These are phyloP conservation scores for Elasticomyces elasticus DNA, from an alignment of 495 filamentous ascomycete species.

Conservation along the genomic window DNA sequence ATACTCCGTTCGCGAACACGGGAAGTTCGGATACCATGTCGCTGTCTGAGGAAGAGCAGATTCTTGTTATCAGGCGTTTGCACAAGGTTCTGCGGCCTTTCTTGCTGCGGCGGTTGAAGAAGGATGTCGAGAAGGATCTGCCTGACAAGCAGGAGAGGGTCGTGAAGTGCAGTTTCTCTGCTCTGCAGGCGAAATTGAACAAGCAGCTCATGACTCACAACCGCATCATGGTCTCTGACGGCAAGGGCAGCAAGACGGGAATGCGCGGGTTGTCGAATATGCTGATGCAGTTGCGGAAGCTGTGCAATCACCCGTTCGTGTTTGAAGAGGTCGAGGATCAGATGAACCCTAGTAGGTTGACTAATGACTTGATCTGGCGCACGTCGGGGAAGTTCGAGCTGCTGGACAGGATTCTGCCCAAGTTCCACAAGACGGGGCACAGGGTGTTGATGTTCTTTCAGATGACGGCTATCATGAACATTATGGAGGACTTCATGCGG, in stretches of 20 bases:
- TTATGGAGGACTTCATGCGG: slow-evolving; percentile 97
- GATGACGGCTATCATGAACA: slow-evolving; percentile 99
- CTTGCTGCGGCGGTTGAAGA: slow-evolving; percentile 95
- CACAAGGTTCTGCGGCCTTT: slow-evolving; percentile 97
- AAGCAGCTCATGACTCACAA: slow-evolving; percentile 93
- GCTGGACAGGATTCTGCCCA: slow-evolving; percentile 82
- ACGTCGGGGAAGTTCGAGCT: slow-evolving; percentile 96
- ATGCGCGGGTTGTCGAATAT: slow-evolving; percentile 97
- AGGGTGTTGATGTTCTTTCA: slow-evolving; percentile 99
- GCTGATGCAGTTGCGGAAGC: slow-evolving; percentile 98
- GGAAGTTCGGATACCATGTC: slow-evolving; percentile 98
- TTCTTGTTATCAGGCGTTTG: slow-evolving; percentile 94
- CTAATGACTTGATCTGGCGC: slow-evolving; percentile 90
- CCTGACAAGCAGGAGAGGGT: slow-evolving; percentile 98
- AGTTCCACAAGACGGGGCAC: slow-evolving; percentile 81
- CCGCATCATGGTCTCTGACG: slow-evolving; percentile 85
- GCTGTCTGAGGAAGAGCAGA: slow-evolving; percentile 95
- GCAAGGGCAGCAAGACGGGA: slow-evolving; percentile 89
- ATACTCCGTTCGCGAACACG: slow-evolving; percentile 97
- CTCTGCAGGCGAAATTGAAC: slow-evolving; percentile 85
- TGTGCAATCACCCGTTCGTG: slow-evolving; percentile 98
- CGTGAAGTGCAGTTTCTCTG: slow-evolving; percentile 97
- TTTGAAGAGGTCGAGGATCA: slow-evolving; percentile 96
- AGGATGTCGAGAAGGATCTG: slow-evolving; percentile 96
- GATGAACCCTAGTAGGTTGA: slow-evolving; percentile 79